Conservation (phyloP, 768 basidiomycete genomes). For the Hericium alpestre region DNA sequence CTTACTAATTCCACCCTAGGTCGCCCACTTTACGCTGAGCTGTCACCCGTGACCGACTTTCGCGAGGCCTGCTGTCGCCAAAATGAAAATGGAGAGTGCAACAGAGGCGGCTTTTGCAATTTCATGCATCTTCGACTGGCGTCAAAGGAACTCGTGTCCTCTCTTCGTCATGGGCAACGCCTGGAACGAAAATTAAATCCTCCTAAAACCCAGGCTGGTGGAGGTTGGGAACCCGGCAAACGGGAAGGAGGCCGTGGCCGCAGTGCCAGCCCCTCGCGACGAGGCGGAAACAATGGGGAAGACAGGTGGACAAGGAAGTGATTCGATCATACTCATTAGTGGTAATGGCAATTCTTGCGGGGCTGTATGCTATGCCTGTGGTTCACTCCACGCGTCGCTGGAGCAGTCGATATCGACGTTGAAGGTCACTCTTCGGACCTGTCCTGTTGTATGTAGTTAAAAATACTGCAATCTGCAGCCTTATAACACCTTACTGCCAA, state of each 20-base stretch:
- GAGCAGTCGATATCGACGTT: too few species aligned
- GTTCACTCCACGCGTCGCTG: too few species aligned
- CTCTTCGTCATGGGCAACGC: constrained; percentile 73
- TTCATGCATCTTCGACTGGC: constrained; percentile 95
- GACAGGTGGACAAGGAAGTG: constrained; percentile 43
- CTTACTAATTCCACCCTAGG: constrained; percentile 32
- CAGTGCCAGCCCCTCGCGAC: constrained; percentile 63
- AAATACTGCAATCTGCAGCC: too few species aligned
- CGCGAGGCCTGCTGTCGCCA: constrained; percentile 98
- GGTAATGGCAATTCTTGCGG: neutral
- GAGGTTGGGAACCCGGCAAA: constrained; percentile 77
- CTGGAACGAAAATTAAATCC: constrained; percentile 73
- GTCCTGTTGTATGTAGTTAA: too few species aligned
- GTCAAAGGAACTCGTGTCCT: constrained; percentile 71
- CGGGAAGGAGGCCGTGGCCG: constrained; percentile 55
- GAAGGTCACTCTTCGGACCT: too few species aligned
- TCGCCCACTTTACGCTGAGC: constrained; percentile 90
- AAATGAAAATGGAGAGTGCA: constrained; percentile 97
- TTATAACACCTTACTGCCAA: too few species aligned
- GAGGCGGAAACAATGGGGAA: constrained; percentile 56
- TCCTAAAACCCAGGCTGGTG: constrained; percentile 47
- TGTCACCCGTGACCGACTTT: constrained; percentile 97
- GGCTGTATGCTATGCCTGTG: neutral
- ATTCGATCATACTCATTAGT: neutral
- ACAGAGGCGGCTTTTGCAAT: constrained; percentile 96